phyloP scores from a whole-genome alignment of 768 basidiomycete genomes.

The Lentinula edodes region DNA sequence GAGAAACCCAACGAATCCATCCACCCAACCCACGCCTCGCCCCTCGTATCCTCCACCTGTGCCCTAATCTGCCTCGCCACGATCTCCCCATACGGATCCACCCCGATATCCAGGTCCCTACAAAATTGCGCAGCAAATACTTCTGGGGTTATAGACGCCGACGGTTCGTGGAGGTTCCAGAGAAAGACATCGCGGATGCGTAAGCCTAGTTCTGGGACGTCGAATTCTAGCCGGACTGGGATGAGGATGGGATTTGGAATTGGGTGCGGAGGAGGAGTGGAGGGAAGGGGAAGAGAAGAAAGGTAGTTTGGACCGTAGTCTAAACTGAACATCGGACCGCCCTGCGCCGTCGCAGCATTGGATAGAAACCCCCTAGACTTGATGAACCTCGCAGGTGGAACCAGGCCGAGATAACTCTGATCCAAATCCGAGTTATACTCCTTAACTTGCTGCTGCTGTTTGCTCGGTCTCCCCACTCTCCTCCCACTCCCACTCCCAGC shows the following conservation, averaged over 20 bases:
- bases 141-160: conserved; percentile 60
- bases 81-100: conserved; percentile 62
- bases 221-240: conserved; percentile 93
- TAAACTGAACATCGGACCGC: neutral
- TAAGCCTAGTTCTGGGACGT: conserved; percentile 68
- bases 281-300: too few species aligned
- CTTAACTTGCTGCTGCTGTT: conserved; percentile 29
- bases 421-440: too few species aligned
- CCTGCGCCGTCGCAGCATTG: conserved; percentile 23
- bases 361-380: conserved; percentile 48
- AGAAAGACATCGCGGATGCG: conserved; percentile 92
- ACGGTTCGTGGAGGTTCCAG: conserved; percentile 84
- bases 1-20: neutral
- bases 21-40: neutral
- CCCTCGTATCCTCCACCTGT: conserved; percentile 88
- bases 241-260: conserved; percentile 52
- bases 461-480: conserved; percentile 38
- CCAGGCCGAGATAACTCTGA: conserved; percentile 84
- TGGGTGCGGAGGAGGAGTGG: neutral
- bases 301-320: conserved; percentile 12
- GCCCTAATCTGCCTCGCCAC: conserved; percentile 84
- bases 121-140: conserved; percentile 85
- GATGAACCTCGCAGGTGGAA: conserved; percentile 79
- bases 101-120: conserved; percentile 77
- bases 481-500: conserved; percentile 26